Base-by-base conservation (phyloP, 2,329 filamentous ascomycete genomes). In the Sordariomycetes sp. region DNA sequence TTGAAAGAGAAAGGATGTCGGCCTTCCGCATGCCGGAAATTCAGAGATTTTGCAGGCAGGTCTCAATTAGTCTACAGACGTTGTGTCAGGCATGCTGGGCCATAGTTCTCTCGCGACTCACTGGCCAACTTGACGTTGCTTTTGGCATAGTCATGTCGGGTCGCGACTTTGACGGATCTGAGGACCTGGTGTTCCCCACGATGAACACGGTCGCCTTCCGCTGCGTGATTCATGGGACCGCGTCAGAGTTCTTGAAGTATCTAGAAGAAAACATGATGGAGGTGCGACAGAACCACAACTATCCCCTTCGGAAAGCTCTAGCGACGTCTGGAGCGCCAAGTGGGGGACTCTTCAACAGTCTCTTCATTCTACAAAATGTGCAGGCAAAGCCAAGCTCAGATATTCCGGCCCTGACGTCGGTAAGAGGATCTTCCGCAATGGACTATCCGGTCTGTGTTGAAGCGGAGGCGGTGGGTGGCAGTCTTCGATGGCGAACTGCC, bases 121-220 rank as follows among this genome's bases (percentile, higher is more conserved):
- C 72, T 2, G 58, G 66, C 4, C 72, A 71, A 1, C 68, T 93
- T 0, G 87, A 94, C 43, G 72, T 94, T 4, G 70, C 77, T 0
- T 94, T 92, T 49, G 90, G 90, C 1, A 74, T 85, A 1, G 81
- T 95, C 2, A 64, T 94, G 10, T 87, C 86, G 0, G 88, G 90
- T 12, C 73, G 90, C n/a, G 85, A 92, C 37, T 77, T 75, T 8
- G 79, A 83, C 30, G 70, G 73, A 12, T 72, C 76, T 0, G 72
- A 82, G 28, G 55, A 72, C 18, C 57, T 90, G 10, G 67, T 88
- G 49, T 95, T 94, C 47, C 90, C 88, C 0, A 86, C 83, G 0
- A 94, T 95, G 84, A 95, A 94, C 49, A 94, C 88, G 0, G 78
- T 94, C 0, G 74, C 82, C 0, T 66, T 94, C 7, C 71, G 87